These are phyloP conservation scores for Acanthamoeba quina DNA, from an alignment of 208 protist species.

Conservation along the genomic window DNA sequence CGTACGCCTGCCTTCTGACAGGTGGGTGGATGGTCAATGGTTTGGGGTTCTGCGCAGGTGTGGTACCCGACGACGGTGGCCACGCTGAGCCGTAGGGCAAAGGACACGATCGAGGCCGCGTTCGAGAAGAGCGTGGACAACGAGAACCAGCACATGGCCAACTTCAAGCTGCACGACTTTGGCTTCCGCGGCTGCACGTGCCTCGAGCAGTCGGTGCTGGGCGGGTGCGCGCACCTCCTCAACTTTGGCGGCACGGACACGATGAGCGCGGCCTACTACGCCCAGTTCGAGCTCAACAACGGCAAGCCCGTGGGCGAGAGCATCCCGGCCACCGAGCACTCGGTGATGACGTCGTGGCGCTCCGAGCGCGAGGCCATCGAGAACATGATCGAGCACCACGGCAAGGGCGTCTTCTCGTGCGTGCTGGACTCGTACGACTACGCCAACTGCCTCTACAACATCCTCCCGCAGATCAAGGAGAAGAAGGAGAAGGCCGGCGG, in stretches of 20 bases:
- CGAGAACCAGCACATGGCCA: constrained; percentile 2
- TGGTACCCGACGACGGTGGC: constrained; percentile 81
- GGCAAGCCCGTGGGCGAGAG: constrained; percentile 75
- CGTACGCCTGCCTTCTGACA: too few relatives aligned
- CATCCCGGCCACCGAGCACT: constrained; percentile 82
- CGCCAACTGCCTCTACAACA: constrained; percentile 75
- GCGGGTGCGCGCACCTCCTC: constrained; percentile 78
- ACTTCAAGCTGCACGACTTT: constrained; percentile 80
- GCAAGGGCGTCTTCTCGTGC: constrained; percentile 54
- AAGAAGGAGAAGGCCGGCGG: constrained; percentile 42
- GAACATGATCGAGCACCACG: constrained; percentile 78
- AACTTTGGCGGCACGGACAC: constrained; percentile 81
- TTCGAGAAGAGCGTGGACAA: constrained; percentile 78
- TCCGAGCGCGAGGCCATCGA: constrained; percentile 78
- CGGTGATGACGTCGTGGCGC: constrained; percentile 81
- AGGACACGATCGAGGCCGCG: constrained; percentile 52
- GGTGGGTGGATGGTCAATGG: neutral
- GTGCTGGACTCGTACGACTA: constrained; percentile 83
- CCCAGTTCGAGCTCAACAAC: constrained; percentile 81
- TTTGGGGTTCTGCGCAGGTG: constrained; percentile 3
- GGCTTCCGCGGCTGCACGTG: constrained; percentile 80
- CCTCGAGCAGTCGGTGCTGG: constrained; percentile 80
- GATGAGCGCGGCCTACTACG: constrained; percentile 80
- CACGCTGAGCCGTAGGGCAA: constrained; percentile 74
- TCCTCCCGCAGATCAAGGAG: constrained; percentile 71